Conservation (phyloP, 106 monocot genomes). For the Gastrodia elata region DNA sequence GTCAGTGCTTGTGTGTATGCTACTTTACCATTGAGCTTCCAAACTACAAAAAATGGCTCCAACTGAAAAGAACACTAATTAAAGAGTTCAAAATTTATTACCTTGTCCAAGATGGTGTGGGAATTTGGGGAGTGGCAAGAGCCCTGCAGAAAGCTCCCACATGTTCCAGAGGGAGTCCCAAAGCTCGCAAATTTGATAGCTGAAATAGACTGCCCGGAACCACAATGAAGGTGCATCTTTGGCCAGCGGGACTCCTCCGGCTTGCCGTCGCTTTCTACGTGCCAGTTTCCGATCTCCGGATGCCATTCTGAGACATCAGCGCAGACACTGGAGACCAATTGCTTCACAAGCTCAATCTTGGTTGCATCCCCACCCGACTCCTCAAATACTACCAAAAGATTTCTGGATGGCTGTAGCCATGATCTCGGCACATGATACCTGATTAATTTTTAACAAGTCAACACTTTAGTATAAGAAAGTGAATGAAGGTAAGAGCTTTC, state of each 20-base stretch:
- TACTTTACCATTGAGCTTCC: background rate
- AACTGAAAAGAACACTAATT: background rate
- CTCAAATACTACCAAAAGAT: slow-evolving; percentile 83
- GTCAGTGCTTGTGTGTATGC: background rate
- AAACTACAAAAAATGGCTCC: background rate
- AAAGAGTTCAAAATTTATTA: slow-evolving; percentile 9
- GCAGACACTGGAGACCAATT: slow-evolving; percentile 71
- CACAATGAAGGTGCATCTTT: slow-evolving; percentile 73
- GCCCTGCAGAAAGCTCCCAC: slow-evolving; percentile 85
- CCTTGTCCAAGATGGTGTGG: slow-evolving; percentile 63
- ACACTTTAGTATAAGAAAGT: no score
- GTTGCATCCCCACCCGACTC: slow-evolving; percentile 81
- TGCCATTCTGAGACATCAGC: slow-evolving; percentile 87
- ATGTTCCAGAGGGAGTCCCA: slow-evolving; percentile 79
- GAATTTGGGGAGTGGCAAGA: slow-evolving; percentile 72
- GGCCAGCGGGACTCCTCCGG: slow-evolving; percentile 41
- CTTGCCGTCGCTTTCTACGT: slow-evolving; percentile 53
- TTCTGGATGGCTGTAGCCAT: slow-evolving; percentile 71
- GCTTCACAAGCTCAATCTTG: slow-evolving; percentile 64
- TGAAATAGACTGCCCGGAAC: slow-evolving; percentile 67
- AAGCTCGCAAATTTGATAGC: slow-evolving; percentile 94
- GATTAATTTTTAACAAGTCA: background rate
- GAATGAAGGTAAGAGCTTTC: no score
- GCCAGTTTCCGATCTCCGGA: slow-evolving; percentile 74
- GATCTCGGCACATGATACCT: slow-evolving; percentile 98